phyloP scores from a whole-genome alignment of 805 yeast genomes.

The Metschnikowia cubensis region DNA sequence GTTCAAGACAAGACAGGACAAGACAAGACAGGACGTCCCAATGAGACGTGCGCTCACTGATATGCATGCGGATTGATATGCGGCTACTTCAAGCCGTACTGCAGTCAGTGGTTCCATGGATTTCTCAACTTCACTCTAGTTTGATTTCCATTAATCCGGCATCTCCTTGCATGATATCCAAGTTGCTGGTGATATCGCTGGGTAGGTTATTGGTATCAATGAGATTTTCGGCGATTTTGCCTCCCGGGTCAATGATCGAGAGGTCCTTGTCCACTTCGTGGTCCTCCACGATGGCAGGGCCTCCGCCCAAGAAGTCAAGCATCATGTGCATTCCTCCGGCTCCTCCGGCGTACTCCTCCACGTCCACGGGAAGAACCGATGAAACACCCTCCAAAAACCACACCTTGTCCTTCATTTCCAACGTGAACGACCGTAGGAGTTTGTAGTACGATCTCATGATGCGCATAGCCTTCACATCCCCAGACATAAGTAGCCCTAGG shows the following conservation, averaged over 20 bases:
- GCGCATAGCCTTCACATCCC: slow-evolving; percentile 84
- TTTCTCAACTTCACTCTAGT: slow-evolving; percentile 8
- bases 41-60: neutral
- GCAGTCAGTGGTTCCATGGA: neutral
- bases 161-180: slow-evolving; percentile 51
- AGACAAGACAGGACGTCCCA: neutral
- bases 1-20: neutral
- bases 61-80: neutral
- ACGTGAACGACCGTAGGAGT: slow-evolving; percentile 72
- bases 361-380: slow-evolving; percentile 84
- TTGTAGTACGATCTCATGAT: slow-evolving; percentile 88
- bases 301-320: slow-evolving; percentile 81
- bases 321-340: slow-evolving; percentile 88
- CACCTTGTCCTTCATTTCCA: slow-evolving; percentile 82
- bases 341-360: slow-evolving; percentile 85
- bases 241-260: slow-evolving; percentile 41
- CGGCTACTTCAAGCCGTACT: neutral
- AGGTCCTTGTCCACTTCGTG: slow-evolving; percentile 40
- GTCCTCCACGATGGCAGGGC: slow-evolving; percentile 37
- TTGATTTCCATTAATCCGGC: slow-evolving; percentile 37
- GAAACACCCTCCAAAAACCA: slow-evolving; percentile 89
- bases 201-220: slow-evolving; percentile 55
- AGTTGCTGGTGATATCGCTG: slow-evolving; percentile 48
- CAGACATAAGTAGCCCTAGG: slow-evolving; percentile 70
- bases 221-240: slow-evolving; percentile 43